Percentiles rank a stretch among this genome's conserved stretches.
phyloP scores from a whole-genome alignment of 2,329 filamentous ascomycete genomes.

The Domatiomyces catenatus region DNA sequence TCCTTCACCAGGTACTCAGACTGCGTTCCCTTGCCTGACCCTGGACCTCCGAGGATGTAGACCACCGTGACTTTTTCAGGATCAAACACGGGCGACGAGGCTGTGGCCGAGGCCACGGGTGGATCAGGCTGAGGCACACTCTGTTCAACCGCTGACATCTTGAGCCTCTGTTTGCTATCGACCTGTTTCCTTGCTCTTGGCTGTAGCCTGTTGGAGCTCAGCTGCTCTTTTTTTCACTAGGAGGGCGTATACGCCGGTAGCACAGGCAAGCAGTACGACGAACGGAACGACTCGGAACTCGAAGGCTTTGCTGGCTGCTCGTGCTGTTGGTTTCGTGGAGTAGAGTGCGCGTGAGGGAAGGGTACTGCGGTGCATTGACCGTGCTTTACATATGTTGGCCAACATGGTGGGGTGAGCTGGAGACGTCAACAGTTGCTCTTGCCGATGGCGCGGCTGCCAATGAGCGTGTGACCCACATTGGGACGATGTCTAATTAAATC shows the following conservation, averaged over 20 bases:
- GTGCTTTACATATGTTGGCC: not conserved
- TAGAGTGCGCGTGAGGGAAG: not conserved
- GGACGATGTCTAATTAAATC: not conserved
- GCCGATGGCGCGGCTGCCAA: not conserved
- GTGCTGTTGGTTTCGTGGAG: not conserved
- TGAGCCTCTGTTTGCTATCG: slow-evolving; percentile 6
- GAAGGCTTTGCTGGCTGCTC: slow-evolving; percentile 10
- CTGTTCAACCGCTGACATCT: not conserved
- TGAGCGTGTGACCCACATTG: not conserved
- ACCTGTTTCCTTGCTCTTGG: not conserved
- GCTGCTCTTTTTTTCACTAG: slow-evolving; percentile 32
- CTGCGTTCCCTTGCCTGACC: slow-evolving; percentile 92
- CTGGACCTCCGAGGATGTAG: slow-evolving; percentile 91
- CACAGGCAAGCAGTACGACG: slow-evolving; percentile 30
- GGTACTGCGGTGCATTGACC: not conserved
- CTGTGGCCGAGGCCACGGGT: slow-evolving; percentile 38
- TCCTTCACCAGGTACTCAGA: slow-evolving; percentile 74
- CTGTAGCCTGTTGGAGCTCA: slow-evolving; percentile 2
- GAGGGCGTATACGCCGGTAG: slow-evolving; percentile 35
- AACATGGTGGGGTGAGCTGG: no score
- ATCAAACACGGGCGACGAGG: slow-evolving; percentile 54
- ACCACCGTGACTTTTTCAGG: slow-evolving; percentile 69
- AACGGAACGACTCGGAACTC: slow-evolving; percentile 24
- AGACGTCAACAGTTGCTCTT: not conserved
- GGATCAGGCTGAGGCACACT: slow-evolving; percentile 24